Percentiles rank a stretch among this genome's conserved stretches.
phyloP scores from a whole-genome alignment of 371 early-diverging fungal genomes.

The Mucor piriformis region DNA sequence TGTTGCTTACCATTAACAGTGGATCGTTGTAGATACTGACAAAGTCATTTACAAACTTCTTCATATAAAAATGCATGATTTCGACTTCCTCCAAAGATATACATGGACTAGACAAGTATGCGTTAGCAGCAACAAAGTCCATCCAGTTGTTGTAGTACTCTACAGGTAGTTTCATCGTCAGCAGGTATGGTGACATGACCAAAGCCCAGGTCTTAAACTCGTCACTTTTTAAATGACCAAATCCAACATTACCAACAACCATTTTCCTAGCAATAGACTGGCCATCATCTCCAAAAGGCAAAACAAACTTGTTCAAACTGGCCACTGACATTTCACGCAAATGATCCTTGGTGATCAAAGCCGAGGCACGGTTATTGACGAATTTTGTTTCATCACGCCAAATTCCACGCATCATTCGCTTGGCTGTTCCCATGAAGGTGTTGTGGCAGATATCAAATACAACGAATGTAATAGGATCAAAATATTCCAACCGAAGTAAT shows the following conservation, averaged over 20 bases:
- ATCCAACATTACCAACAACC: not conserved
- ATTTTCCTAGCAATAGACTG: not conserved
- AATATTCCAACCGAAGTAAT: slow-evolving; percentile 12
- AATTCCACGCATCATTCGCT: not conserved
- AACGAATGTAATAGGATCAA: slow-evolving; percentile 14
- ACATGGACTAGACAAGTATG: not conserved
- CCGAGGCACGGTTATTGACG: too few relatives aligned
- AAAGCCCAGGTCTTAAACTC: not conserved
- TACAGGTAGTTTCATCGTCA: not conserved
- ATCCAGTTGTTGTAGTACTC: not conserved
- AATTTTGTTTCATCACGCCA: too few relatives aligned
- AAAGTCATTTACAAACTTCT: not conserved
- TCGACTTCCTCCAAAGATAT: not conserved
- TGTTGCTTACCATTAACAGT: not conserved
- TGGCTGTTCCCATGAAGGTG: slow-evolving; percentile 5
- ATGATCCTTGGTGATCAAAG: not conserved
- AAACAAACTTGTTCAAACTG: not conserved
- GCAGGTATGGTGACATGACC: not conserved
- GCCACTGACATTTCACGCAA: not conserved
- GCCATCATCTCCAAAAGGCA: not conserved
- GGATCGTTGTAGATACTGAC: not conserved
- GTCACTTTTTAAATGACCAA: not conserved
- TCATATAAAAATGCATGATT: not conserved
- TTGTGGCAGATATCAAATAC: slow-evolving; percentile 22
- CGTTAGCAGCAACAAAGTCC: not conserved